Evolutionary conservation across 306 rosid species (phyloP).

Genomic region (Amphicarpaea edgeworthii): DNA sequence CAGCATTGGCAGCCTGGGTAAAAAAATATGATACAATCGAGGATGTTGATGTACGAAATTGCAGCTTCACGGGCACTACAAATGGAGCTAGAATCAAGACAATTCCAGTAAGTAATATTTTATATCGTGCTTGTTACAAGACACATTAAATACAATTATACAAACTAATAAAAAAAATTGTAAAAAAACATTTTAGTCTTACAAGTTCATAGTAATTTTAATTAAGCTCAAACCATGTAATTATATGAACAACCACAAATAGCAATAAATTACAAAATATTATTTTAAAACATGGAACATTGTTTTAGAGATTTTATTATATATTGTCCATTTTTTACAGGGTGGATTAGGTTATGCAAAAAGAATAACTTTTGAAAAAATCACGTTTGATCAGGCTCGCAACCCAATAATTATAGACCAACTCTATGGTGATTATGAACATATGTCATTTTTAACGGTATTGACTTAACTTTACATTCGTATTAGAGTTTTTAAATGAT

Average conservation of each 20-base stretch:
- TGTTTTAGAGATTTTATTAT: background rate
- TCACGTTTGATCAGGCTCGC: background rate
- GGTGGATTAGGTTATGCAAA: conserved; percentile 5
- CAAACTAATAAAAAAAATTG: no score
- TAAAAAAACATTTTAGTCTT: no score
- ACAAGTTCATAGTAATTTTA: no score
- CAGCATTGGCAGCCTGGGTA: conserved; percentile 61
- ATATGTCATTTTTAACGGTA: no score
- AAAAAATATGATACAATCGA: conserved; percentile 19
- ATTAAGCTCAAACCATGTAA: no score
- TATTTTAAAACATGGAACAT: no score
- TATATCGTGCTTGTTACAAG: no score
- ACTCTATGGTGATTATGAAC: background rate
- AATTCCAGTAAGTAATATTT: background rate
- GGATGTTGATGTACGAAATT: conserved; percentile 41
- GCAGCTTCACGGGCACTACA: conserved; percentile 19
- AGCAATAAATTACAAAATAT: no score
- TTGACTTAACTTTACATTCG: background rate
- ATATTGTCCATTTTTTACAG: background rate
- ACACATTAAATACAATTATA: no score
- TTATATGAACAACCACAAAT: no score
- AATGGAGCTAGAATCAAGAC: conserved; percentile 11
- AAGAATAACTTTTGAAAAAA: background rate
- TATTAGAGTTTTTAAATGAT: no score
- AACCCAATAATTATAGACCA: conserved; percentile 9